Percentiles rank a stretch among this genome's conserved stretches.
phyloP scores from a whole-genome alignment of 768 basidiomycete species.

The Termitomyces sp. region DNA sequence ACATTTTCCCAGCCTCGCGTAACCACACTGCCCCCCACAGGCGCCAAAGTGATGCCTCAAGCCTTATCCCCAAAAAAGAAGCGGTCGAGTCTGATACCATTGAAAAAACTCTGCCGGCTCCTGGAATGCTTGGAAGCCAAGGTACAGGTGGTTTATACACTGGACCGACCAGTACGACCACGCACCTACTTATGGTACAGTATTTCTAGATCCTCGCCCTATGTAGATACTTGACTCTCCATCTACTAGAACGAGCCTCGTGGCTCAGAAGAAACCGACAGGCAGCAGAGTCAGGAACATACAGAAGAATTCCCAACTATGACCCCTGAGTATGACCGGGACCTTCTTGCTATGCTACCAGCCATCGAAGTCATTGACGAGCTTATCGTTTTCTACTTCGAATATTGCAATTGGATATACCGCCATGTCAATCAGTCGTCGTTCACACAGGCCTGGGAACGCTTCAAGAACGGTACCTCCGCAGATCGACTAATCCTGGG shows the following conservation, averaged over 20 bases:
- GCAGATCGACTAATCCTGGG: conserved; percentile 70
- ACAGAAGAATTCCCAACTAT: conserved; percentile 39
- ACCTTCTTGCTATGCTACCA: conserved; percentile 68
- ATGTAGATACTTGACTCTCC: conserved; percentile 16
- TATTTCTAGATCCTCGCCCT: conserved; percentile 17
- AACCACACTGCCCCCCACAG: conserved; percentile 31
- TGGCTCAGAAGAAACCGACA: conserved; percentile 53
- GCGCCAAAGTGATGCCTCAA: conserved; percentile 35
- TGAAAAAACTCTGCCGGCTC: conserved; percentile 47
- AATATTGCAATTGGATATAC: conserved; percentile 88
- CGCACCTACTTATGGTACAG: conserved; percentile 62
- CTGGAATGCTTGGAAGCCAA: conserved; percentile 67
- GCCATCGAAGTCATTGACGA: conserved; percentile 67
- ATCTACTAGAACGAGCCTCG: conserved; percentile 40
- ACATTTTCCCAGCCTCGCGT: conserved; percentile 48
- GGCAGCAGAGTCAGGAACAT: conserved; percentile 52
- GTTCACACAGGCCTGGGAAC: conserved; percentile 67
- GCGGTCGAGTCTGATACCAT: conserved; percentile 43
- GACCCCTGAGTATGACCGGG: conserved; percentile 65
- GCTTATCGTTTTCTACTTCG: conserved; percentile 76
- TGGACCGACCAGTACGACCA: conserved; percentile 75
- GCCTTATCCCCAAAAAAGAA: conserved; percentile 54
- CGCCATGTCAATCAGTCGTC: conserved; percentile 68
- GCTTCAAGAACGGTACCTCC: conserved; percentile 65
- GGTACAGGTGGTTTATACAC: conserved; percentile 70